Conservation (phyloP, 2,329 filamentous ascomycete genomes). For the Clonostachys solani region DNA sequence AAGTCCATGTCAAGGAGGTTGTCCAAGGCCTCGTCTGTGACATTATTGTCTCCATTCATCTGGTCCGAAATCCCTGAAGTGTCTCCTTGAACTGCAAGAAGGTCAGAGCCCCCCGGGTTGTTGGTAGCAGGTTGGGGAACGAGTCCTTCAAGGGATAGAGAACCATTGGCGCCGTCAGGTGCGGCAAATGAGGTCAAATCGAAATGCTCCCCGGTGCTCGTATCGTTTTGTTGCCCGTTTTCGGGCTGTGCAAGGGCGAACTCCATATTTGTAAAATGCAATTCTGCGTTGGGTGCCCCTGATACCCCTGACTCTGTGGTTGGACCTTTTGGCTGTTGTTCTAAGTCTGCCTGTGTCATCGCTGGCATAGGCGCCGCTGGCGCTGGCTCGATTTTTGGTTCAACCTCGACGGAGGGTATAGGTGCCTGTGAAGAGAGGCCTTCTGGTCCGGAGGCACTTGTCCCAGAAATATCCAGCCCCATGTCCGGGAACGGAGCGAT, state of each 20-base stretch:
- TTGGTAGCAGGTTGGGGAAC: not conserved
- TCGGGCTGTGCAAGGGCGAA: constrained; percentile 45
- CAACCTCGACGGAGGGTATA: no score
- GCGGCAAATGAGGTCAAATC: no score
- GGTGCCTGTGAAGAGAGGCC: no score
- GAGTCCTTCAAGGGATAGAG: no score
- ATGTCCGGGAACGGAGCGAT: constrained; percentile 54
- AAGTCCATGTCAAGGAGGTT: constrained; percentile 21
- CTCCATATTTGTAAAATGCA: constrained; percentile 53
- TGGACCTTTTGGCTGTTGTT: not conserved
- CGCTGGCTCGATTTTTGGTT: no score
- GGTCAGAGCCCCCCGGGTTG: not conserved
- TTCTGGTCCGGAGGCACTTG: not conserved
- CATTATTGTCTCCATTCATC: not conserved
- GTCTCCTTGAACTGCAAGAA: not conserved
- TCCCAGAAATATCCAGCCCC: constrained; percentile 35
- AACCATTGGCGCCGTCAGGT: no score
- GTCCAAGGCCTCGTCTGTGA: constrained; percentile 3
- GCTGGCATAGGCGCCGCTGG: constrained; percentile 8
- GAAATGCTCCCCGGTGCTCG: not conserved
- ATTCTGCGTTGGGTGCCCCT: constrained; percentile 23
- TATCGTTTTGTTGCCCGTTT: constrained; percentile 11
- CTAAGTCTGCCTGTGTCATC: constrained; percentile 5
- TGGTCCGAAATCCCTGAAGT: not conserved
- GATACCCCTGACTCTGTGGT: constrained; percentile 5